Evolutionary conservation across 1,139 yeast genomes (phyloP).

Genomic region (Sugiyamaella japonica): DNA sequence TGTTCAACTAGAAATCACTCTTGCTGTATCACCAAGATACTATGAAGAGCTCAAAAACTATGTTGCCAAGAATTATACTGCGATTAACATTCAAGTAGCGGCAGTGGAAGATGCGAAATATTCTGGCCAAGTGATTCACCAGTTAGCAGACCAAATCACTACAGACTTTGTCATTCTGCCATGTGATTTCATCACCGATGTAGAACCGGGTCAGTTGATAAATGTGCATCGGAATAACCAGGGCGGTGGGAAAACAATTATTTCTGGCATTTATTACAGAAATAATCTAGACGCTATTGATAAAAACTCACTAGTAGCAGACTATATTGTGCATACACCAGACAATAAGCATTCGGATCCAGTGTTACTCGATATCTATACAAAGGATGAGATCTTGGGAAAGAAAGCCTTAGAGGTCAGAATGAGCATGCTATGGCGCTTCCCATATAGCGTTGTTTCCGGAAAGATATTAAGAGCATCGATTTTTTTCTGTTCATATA

Average conservation of each 20-base stretch:
- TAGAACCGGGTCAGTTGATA: constrained; percentile 85
- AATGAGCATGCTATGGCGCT: constrained; percentile 87
- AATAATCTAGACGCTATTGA: constrained; percentile 74
- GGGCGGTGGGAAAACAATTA: constrained; percentile 64
- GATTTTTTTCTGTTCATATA: constrained; percentile 70
- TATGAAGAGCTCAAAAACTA: constrained; percentile 24
- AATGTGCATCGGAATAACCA: constrained; percentile 77
- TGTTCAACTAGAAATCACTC: constrained; percentile 43
- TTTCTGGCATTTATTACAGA: constrained; percentile 60
- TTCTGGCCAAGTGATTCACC: constrained; percentile 63
- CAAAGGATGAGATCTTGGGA: constrained; percentile 61
- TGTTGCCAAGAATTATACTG: constrained; percentile 22
- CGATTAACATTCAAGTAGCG: constrained; percentile 24
- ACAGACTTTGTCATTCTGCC: constrained; percentile 77
- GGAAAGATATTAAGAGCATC: constrained; percentile 73
- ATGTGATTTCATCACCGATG: constrained; percentile 88
- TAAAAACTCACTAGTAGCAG: constrained; percentile 65
- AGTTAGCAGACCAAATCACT: constrained; percentile 47
- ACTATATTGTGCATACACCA: constrained; percentile 57
- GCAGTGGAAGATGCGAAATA: constrained; percentile 23
- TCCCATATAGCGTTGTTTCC: constrained; percentile 74
- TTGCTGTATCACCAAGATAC: constrained; percentile 45
- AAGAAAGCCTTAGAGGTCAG: constrained; percentile 73
- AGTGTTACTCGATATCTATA: constrained; percentile 67
- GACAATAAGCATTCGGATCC: constrained; percentile 49